A percentile compares a stretch with the other conserved stretches of the same genome.
phyloP scores from a whole-genome alignment of 345 rosid genomes.

The Cochlearia excelsa region DNA sequence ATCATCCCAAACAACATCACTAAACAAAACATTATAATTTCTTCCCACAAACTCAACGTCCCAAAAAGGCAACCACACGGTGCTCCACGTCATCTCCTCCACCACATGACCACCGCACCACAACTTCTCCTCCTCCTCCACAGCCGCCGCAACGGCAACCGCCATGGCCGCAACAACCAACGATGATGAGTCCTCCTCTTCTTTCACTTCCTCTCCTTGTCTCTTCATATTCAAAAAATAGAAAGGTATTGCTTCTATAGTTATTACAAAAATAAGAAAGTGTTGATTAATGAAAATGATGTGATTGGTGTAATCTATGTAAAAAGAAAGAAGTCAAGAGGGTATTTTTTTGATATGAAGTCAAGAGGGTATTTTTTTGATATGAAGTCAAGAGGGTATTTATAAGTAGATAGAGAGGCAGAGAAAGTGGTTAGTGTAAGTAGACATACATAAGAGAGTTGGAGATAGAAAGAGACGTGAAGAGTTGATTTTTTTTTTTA shows the following conservation, averaged over 20 bases:
- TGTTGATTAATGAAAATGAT: slow-evolving; percentile 2
- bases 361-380: slow-evolving; percentile 24
- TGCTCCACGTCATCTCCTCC: slow-evolving; percentile 63
- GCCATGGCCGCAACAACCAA: slow-evolving; percentile 30
- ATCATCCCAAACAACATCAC: slow-evolving; percentile 61
- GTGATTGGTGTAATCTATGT: slow-evolving; percentile 20
- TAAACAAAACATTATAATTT: slow-evolving; percentile 40
- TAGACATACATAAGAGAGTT: slow-evolving; percentile 29
- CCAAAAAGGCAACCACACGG: slow-evolving; percentile 56
- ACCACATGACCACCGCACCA: slow-evolving; percentile 30
- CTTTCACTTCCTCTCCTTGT: slow-evolving; percentile 42
- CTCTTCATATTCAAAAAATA: slow-evolving; percentile 15
- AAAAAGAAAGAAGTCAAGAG: slow-evolving; percentile 21
- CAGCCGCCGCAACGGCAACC: slow-evolving; percentile 26
- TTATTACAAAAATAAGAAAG: no score
- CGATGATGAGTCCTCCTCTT: slow-evolving; percentile 6
- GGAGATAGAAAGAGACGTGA: slow-evolving; percentile 32
- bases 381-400: slow-evolving; percentile 27
- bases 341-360: slow-evolving; percentile 27
- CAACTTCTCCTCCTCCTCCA: slow-evolving; percentile 33
- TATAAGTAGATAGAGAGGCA: slow-evolving; percentile 32
- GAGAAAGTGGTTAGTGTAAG: slow-evolving; percentile 12
- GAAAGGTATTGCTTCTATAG: no score
- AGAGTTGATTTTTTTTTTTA: slow-evolving; percentile 14
- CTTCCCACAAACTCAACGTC: slow-evolving; percentile 51